phyloP scores from a whole-genome alignment of 1,139 yeast genomes.

The Protomyces macrosporus region DNA sequence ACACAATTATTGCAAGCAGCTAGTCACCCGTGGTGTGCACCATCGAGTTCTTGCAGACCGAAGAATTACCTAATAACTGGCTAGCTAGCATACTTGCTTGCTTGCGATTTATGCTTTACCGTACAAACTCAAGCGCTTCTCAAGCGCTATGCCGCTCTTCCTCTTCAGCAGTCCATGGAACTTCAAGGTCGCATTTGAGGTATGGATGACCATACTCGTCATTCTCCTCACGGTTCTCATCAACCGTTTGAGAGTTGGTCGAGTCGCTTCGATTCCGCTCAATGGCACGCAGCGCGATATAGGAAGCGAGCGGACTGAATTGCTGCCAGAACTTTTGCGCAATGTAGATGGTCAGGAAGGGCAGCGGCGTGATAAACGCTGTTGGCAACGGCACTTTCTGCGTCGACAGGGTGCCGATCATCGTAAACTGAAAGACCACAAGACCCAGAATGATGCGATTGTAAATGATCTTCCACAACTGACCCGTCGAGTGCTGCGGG shows the following conservation, averaged over 20 bases:
- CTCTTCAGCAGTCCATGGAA: conserved; percentile 14
- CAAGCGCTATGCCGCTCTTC: neutral
- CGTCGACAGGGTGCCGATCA: conserved; percentile 14
- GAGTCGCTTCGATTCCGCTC: conserved; percentile 28
- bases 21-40: too few relatives aligned
- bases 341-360: conserved; percentile 54
- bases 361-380: conserved; percentile 28
- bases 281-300: conserved; percentile 76
- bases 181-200: conserved; percentile 3
- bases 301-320: conserved; percentile 72
- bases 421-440: conserved; percentile 54
- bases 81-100: too few relatives aligned
- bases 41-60: too few relatives aligned
- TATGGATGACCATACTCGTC: conserved; percentile 70
- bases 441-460: conserved; percentile 68
- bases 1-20: too few relatives aligned
- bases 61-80: too few relatives aligned
- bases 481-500: conserved; percentile 84
- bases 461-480: conserved; percentile 78
- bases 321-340: conserved; percentile 72
- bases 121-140: too few relatives aligned
- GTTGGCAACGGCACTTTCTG: conserved; percentile 11
- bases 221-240: conserved; percentile 60
- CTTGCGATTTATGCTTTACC: too few relatives aligned
- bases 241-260: conserved; percentile 45